Evolutionary conservation across 1,284 basidiomycete species (phyloP).

Genomic region (Trametes hirsuta): DNA sequence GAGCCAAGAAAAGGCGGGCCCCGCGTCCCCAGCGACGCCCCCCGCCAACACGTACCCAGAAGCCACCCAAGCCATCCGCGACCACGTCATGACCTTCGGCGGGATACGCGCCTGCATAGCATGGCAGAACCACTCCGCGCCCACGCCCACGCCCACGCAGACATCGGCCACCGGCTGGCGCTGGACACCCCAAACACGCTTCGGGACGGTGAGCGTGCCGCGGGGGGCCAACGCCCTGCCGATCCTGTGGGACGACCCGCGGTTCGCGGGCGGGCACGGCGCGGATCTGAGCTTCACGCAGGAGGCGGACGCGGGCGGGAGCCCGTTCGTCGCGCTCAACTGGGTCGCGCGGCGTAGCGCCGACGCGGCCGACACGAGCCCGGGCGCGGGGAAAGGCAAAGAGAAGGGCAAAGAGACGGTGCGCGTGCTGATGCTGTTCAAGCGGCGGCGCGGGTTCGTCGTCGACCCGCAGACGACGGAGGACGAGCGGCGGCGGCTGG

Average conservation of each 20-base stretch:
- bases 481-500: not conserved
- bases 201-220: not conserved
- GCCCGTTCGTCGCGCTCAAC: conserved; percentile 2
- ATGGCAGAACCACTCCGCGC: not conserved
- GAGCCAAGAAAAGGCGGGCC: no score
- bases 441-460: not conserved
- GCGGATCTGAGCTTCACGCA: not conserved
- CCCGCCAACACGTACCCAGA: no score
- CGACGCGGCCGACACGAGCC: not conserved
- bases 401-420: no score
- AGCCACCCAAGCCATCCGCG: no score
- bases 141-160: not conserved
- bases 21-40: no score
- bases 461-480: not conserved
- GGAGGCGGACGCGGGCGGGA: not conserved
- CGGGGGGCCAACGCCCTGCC: not conserved
- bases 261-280: not conserved
- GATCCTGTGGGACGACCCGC: not conserved
- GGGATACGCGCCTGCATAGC: not conserved
- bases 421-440: conserved; percentile 5
- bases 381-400: not conserved
- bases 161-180: not conserved
- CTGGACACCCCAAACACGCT: not conserved
- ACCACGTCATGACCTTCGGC: not conserved
- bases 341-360: not conserved